phyloP scores from a whole-genome alignment of 345 rosid species.

The Sisymbrium altissimum region DNA sequence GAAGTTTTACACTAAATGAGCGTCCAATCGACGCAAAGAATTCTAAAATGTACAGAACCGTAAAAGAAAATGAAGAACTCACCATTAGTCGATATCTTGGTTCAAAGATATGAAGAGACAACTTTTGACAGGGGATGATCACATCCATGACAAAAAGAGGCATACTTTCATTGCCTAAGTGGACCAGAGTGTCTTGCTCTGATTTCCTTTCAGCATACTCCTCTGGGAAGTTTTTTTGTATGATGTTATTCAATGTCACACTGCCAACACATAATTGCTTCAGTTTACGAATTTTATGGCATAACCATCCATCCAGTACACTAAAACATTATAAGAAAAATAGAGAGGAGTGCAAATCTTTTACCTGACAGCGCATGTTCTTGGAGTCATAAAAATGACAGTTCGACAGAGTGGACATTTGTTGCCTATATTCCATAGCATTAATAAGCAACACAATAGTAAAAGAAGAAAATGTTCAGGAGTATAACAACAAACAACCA shows the following conservation, averaged over 20 bases:
- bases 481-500: slow-evolving; percentile 9
- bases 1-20: not conserved
- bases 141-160: slow-evolving; percentile 96
- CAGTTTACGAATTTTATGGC: slow-evolving; percentile 11
- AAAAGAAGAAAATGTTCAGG: not conserved
- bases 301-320: not conserved
- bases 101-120: slow-evolving; percentile 85
- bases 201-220: slow-evolving; percentile 88
- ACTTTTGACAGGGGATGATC: slow-evolving; percentile 85
- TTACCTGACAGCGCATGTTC: slow-evolving; percentile 85
- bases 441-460: not conserved
- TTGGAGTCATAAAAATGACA: slow-evolving; percentile 79
- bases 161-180: slow-evolving; percentile 74
- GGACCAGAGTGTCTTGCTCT: slow-evolving; percentile 71
- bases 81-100: slow-evolving; percentile 96
- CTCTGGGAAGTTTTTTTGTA: slow-evolving; percentile 81
- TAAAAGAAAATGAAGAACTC: slow-evolving; percentile 30
- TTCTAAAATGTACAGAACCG: slow-evolving; percentile 5
- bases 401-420: slow-evolving; percentile 93
- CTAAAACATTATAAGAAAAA: not conserved
- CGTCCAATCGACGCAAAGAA: not conserved
- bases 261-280: slow-evolving; percentile 41
- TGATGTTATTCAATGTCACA: slow-evolving; percentile 83
- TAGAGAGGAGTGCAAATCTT: not conserved
- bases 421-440: slow-evolving; percentile 57